Evolutionary conservation across 257 asterid genomes (phyloP).

Genomic region (Jacaranda copaia): DNA sequence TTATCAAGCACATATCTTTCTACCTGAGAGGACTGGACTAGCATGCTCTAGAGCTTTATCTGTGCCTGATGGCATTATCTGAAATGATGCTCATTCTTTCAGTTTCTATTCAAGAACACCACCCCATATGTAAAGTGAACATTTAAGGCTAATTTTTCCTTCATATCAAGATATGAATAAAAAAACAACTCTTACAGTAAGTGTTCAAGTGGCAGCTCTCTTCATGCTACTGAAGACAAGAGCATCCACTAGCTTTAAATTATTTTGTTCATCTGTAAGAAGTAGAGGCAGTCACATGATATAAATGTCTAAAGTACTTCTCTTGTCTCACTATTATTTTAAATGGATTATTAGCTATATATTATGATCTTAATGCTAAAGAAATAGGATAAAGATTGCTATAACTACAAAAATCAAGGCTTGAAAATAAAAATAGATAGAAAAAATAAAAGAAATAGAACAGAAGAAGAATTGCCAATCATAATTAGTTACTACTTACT

Average conservation of each 20-base stretch:
- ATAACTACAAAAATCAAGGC: too few species aligned
- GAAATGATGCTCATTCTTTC: conserved; percentile 38
- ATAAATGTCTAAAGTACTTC: conserved; percentile 28
- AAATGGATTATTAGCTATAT: too few species aligned
- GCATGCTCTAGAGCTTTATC: conserved; percentile 90
- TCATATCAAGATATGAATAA: conserved; percentile 27
- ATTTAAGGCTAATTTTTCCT: conserved; percentile 8
- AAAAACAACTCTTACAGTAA: conserved; percentile 69
- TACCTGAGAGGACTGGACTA: conserved; percentile 90
- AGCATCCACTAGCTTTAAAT: conserved; percentile 92
- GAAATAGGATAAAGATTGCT: too few species aligned
- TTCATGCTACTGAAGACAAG: conserved; percentile 99
- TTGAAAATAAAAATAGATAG: too few species aligned
- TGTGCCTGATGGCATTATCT: conserved; percentile 97
- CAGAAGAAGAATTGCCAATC: neutral
- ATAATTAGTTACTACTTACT: neutral
- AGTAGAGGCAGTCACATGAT: conserved; percentile 28
- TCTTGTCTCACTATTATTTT: too few species aligned
- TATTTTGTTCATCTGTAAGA: conserved; percentile 71
- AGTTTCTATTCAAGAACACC: conserved; percentile 38
- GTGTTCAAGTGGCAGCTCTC: conserved; percentile 89
- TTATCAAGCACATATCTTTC: conserved; percentile 29
- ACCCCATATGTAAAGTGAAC: too few species aligned
- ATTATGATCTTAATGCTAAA: too few species aligned
- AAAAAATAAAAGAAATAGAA: neutral